Conservation (phyloP, 2,329 filamentous ascomycete genomes). For the Pseudophaeomoniella oleicola region DNA sequence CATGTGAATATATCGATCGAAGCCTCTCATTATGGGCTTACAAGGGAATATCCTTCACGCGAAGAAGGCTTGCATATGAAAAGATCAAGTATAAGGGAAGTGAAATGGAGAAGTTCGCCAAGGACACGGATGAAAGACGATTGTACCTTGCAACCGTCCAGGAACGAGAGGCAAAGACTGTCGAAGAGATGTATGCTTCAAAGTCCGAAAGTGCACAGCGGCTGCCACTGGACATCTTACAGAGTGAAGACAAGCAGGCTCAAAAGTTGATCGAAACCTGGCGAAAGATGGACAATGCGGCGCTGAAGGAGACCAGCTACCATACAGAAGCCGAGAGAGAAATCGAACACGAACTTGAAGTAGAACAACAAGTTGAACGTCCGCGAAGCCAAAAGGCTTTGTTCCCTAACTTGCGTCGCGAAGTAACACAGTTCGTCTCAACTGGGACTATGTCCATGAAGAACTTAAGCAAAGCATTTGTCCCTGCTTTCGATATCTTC, state of each 20-base stretch:
- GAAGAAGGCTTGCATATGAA: not conserved
- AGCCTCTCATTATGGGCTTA: slow-evolving; percentile 45
- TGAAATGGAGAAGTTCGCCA: not conserved
- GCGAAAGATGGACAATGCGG: slow-evolving; percentile 17
- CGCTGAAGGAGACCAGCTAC: slow-evolving; percentile 55
- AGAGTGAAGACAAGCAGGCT: not conserved
- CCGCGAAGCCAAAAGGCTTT: slow-evolving; percentile 20
- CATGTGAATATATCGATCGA: slow-evolving; percentile 32
- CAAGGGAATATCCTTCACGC: slow-evolving; percentile 30
- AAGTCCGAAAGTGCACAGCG: slow-evolving; percentile 4
- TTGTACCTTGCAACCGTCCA: slow-evolving; percentile 9
- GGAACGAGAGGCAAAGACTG: slow-evolving; percentile 31
- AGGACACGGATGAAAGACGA: not conserved
- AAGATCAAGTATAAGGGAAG: not conserved
- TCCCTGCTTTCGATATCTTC: slow-evolving; percentile 33
- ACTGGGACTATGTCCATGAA: not conserved
- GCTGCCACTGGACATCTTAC: slow-evolving; percentile 4
- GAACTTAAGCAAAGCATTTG: not conserved
- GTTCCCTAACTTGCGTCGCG: not conserved
- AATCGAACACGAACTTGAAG: slow-evolving; percentile 43
- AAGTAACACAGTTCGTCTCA: not conserved
- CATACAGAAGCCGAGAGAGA: slow-evolving; percentile 45
- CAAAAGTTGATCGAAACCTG: not conserved
- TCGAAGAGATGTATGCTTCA: slow-evolving; percentile 10
- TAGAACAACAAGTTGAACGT: slow-evolving; percentile 33